Evolutionary conservation across 78 protist species (phyloP).

Genomic region (Dictyostelium intermedium): DNA sequence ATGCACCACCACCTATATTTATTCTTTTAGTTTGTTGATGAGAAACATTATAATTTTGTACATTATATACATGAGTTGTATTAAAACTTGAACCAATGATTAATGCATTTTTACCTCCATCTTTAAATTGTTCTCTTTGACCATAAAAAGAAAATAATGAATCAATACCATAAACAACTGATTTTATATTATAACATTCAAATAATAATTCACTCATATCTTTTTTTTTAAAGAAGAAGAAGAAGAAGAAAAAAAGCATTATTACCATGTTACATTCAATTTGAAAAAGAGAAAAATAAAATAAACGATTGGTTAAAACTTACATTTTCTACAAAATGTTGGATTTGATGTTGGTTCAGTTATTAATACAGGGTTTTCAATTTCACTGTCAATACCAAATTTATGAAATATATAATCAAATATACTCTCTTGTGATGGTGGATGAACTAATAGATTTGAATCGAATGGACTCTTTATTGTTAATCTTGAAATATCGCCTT

Average conservation of each 20-base stretch:
- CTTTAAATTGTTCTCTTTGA: background rate
- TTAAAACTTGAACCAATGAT: slow-evolving; percentile 51
- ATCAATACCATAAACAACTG: slow-evolving; percentile 77
- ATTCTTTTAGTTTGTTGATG: slow-evolving; percentile 50
- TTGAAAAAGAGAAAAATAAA: background rate
- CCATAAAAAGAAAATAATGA: slow-evolving; percentile 69
- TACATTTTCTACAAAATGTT: slow-evolving; percentile 79
- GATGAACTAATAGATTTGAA: slow-evolving; percentile 66
- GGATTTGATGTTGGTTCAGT: slow-evolving; percentile 79
- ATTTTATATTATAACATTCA: slow-evolving; percentile 71
- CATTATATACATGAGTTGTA: slow-evolving; percentile 64
- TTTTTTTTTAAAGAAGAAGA: background rate
- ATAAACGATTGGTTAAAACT: background rate
- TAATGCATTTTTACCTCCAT: slow-evolving; percentile 59
- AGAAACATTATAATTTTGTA: slow-evolving; percentile 15
- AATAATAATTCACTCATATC: slow-evolving; percentile 76
- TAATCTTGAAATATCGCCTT: slow-evolving; percentile 46
- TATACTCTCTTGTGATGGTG: slow-evolving; percentile 72
- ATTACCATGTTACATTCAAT: background rate
- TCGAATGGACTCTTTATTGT: slow-evolving; percentile 73
- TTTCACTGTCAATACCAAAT: slow-evolving; percentile 36
- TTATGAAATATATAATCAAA: slow-evolving; percentile 63
- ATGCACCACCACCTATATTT: slow-evolving; percentile 50
- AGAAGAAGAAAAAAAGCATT: background rate
- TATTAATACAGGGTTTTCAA: slow-evolving; percentile 55